Evolutionary conservation across 129 eudicot genomes (phyloP), one percentile per base, ranked within the genome.

Genomic region (Helianthus tuberosus): DNA sequence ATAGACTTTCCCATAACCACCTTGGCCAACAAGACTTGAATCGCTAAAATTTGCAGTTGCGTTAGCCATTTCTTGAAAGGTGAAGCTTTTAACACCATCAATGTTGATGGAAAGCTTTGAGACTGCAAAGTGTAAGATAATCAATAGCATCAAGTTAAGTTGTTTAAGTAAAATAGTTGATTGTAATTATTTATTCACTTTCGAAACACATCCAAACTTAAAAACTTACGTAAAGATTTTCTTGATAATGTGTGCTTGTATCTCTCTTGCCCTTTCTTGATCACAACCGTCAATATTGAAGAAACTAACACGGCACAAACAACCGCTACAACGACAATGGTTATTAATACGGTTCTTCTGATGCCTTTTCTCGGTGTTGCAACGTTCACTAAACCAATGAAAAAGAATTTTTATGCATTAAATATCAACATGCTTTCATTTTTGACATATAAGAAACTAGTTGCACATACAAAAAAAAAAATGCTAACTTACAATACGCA

Each of bases 1-100:
- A 73, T 84, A 90, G 54, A 93, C 96, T 13, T 80, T 89, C 41
- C 98, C 98, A 66, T 93, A 93, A 53, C 98, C 98, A 64, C 98
- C 98, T 86, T 76, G 83, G 10, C 98, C 98, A 41, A 93, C 79
- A 60, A 89, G 73, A 80, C 77, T 50, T 16, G 91, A 81, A 64
- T 51, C 36, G 66, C 57, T 77, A 77, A 93, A 93, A 69, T 69
- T 68, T 29, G 64, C 59, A 4, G 98, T 90, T 25, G 96, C 96
- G 20, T n/a, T 59, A 72, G 84, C 82, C 96, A 90, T 71, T 79
- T 93, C 92, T 81, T 74, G 76, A 76, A 82, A 93, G 8, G 79
- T 78, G 86, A 93, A 93, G 58, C 88, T 83, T 78, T 84, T 93
- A 58, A 93, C 86, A 20, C 89, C 95, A 17, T 89, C 98, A 27